These are phyloP conservation scores for Leishmania lainsoni DNA, from an alignment of 208 protist species.

Conservation along the genomic window DNA sequence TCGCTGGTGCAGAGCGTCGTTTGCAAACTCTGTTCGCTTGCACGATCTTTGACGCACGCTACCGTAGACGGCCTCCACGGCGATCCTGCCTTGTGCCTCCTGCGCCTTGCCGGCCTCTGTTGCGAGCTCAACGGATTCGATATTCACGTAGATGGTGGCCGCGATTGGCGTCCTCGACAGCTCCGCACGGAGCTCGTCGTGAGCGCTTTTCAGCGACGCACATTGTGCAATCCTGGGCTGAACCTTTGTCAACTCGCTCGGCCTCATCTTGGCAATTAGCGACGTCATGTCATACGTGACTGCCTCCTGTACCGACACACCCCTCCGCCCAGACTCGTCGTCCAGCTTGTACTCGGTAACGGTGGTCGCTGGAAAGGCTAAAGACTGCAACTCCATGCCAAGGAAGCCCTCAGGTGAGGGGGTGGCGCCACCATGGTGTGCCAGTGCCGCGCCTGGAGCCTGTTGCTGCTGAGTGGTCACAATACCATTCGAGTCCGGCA, in stretches of 20 bases:
- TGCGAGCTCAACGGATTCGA: slow-evolving; percentile 60
- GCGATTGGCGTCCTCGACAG: slow-evolving; percentile 44
- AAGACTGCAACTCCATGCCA: slow-evolving; percentile 73
- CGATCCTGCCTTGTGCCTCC: slow-evolving; percentile 47
- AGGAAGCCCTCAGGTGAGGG: slow-evolving; percentile 40
- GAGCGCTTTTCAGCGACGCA: slow-evolving; percentile 57
- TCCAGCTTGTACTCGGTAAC: slow-evolving; percentile 47
- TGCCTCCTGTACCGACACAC: slow-evolving; percentile 28
- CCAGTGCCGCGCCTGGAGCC: background rate
- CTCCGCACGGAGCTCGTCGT: slow-evolving; percentile 65
- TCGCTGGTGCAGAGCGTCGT: slow-evolving; percentile 33
- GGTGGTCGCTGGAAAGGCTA: slow-evolving; percentile 59
- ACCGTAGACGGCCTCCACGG: slow-evolving; percentile 44
- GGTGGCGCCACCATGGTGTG: background rate
- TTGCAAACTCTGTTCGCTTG: slow-evolving; percentile 37
- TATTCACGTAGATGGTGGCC: slow-evolving; percentile 74
- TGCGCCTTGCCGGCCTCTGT: slow-evolving; percentile 32
- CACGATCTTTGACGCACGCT: slow-evolving; percentile 43
- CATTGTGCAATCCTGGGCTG: slow-evolving; percentile 74
- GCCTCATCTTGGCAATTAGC: slow-evolving; percentile 67
- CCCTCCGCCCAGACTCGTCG: slow-evolving; percentile 16
- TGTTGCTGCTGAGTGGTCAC: background rate
- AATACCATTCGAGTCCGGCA: slow-evolving; percentile 13
- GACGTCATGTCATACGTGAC: slow-evolving; percentile 75
- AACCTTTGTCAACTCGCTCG: slow-evolving; percentile 54